phyloP scores from a whole-genome alignment of 1,284 basidiomycete species.

The Porogramme epimiltina region DNA sequence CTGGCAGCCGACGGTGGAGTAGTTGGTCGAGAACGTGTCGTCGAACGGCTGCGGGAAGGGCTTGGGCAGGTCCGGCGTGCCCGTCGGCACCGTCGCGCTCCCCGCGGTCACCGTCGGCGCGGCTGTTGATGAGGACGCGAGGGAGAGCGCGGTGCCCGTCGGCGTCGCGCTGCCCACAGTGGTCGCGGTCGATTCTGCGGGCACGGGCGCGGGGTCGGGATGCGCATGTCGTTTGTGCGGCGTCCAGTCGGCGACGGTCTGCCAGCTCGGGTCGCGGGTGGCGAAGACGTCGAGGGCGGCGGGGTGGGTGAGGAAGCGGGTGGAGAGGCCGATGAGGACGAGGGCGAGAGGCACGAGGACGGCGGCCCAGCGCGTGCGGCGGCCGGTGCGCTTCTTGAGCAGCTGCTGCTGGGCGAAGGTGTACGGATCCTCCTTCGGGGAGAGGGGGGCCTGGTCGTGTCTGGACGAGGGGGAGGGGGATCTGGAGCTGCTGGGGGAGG shows the following conservation, averaged over 20 bases:
- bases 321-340: slow-evolving; percentile 52
- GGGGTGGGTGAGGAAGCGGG: slow-evolving; percentile 51
- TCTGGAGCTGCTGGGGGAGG: slow-evolving; percentile 12
- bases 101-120: slow-evolving; percentile 7
- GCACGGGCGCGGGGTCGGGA: slow-evolving; percentile 17
- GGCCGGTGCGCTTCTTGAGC: slow-evolving; percentile 33
- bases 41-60: slow-evolving; percentile 82
- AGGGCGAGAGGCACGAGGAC: slow-evolving; percentile 56
- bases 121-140: slow-evolving; percentile 7
- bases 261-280: slow-evolving; percentile 19
- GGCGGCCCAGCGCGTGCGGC: slow-evolving; percentile 49
- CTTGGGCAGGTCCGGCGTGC: slow-evolving; percentile 53
- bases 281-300: slow-evolving; percentile 46
- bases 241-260: slow-evolving; percentile 34
- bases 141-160: slow-evolving; percentile 10
- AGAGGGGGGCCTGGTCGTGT: slow-evolving; percentile 5
- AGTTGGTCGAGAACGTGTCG: slow-evolving; percentile 58
- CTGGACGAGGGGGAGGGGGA: background rate
- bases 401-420: slow-evolving; percentile 1
- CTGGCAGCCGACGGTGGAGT: slow-evolving; percentile 63
- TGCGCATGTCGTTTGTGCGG: slow-evolving; percentile 43
- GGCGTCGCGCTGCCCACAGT: slow-evolving; percentile 13
- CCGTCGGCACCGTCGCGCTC: slow-evolving; percentile 28
- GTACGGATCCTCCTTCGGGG: slow-evolving; percentile 18
- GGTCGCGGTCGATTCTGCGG: slow-evolving; percentile 8